Base-by-base conservation (phyloP, 768 basidiomycete genomes). In the Grammothele lineata region DNA sequence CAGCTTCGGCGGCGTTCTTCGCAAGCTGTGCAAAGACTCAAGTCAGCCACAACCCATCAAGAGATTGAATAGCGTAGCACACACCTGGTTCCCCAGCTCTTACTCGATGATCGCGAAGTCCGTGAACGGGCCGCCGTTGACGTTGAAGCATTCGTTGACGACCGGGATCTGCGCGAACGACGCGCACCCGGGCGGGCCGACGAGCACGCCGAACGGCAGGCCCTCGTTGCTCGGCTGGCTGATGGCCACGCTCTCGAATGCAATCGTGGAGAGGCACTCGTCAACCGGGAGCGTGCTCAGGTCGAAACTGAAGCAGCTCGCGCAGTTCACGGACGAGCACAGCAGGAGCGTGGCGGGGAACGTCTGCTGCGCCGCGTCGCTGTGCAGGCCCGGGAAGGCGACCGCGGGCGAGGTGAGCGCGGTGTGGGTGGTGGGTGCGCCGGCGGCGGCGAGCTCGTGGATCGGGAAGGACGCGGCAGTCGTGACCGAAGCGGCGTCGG, bases 101-200 rank as follows among this genome's bases (percentile, higher is more conserved):
- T 3, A 40, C 23, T 26, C 24, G 22, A 40, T n/a, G 12, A 43
- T 19, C 3, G 40, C 40, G 17, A 49, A 49, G 22, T 32, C 23
- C n/a, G 22, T 12, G 30, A 49, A 43, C 27, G 19, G 26, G 37
- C 12, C 42, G 41, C n/a, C n/a, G 17, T 45, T 44, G 27, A 45
- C n/a, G 35, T 51, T 51, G 26, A 41, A 51, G 35, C 49, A 51
- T 7, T 24, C 22, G 44, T 51, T 51, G 3, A 45, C 44, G 1
- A 25, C n/a, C 18, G 49, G 34, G 40, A 51, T 30, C 21, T 45
- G 39, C 10, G 22, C 8, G 35, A 39, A 17, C 3, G 10, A 7
- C 14, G 27, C 18, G 30, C 48, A 49, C 8, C 40, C 40, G 19
- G 25, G 2, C 2, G 37, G 17, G 37, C 42, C 35, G 14, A 44